Conservation (phyloP, 495 filamentous ascomycete species). For the Aspergillus coremiiformis region DNA sequence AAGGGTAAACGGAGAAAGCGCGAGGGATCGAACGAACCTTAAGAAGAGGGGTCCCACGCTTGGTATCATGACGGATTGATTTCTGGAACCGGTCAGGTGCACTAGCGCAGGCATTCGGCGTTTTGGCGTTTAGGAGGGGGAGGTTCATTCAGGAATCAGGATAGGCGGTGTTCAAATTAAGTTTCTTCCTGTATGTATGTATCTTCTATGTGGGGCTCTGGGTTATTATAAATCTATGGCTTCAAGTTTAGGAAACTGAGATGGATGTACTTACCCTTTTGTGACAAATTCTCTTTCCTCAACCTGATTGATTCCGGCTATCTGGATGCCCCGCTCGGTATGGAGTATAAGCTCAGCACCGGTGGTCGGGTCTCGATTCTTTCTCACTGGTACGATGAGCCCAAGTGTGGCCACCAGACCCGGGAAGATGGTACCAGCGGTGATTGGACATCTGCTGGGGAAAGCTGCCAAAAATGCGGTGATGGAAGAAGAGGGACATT, state of each 20-base stretch:
- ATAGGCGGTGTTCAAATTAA: background rate
- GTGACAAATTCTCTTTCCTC: background rate
- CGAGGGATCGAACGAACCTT: background rate
- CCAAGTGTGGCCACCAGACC: too few relatives aligned
- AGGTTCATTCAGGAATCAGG: background rate
- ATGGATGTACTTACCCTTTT: background rate
- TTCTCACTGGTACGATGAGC: too few relatives aligned
- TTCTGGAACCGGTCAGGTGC: background rate
- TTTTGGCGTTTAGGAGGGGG: slow-evolving; percentile 1
- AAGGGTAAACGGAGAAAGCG: slow-evolving; percentile 34
- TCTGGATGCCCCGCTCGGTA: background rate
- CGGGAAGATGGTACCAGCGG: slow-evolving; percentile 1
- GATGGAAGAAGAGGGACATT: too few relatives aligned
- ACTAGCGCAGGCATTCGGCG: slow-evolving; percentile 5
- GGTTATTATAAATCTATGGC: too few relatives aligned
- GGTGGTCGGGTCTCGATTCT: too few relatives aligned
- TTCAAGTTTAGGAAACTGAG: background rate
- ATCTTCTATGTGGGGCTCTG: background rate
- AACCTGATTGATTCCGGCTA: background rate
- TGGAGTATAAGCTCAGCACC: too few relatives aligned
- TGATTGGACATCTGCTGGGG: slow-evolving; percentile 3
- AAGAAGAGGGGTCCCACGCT: background rate
- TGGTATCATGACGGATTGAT: background rate
- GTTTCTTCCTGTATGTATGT: background rate
- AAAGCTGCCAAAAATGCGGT: background rate